Conservation (phyloP, 768 basidiomycete species). For the Auricularia heimuer region DNA sequence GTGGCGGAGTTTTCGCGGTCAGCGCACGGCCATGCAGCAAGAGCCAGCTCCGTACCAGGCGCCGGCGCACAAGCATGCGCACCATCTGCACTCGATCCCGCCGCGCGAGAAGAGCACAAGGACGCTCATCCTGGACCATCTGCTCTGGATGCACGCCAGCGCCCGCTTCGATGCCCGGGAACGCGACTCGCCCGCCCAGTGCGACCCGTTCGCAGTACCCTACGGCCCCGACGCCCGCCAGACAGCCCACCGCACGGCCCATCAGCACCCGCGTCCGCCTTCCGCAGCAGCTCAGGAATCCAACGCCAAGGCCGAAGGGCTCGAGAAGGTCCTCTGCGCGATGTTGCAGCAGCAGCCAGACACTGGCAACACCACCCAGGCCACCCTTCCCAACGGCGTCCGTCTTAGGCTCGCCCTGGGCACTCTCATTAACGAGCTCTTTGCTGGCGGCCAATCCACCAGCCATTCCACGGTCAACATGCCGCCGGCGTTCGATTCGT, state of each 20-base stretch:
- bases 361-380: slow-evolving; percentile 40
- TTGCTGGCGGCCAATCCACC: slow-evolving; percentile 53
- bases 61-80: slow-evolving; percentile 80
- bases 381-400: slow-evolving; percentile 63
- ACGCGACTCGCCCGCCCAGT: neutral
- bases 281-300: slow-evolving; percentile 39
- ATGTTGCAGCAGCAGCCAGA: slow-evolving; percentile 77
- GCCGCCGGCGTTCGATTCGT: slow-evolving; percentile 1
- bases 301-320: slow-evolving; percentile 64
- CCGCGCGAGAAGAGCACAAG: slow-evolving; percentile 83
- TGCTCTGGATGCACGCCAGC: slow-evolving; percentile 74
- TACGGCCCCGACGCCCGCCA: neutral
- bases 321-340: slow-evolving; percentile 71
- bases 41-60: slow-evolving; percentile 38
- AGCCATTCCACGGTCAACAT: neutral
- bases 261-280: neutral
- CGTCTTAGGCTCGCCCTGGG: slow-evolving; percentile 65
- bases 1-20: no score
- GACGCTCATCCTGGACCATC: slow-evolving; percentile 79
- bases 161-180: slow-evolving; percentile 46
- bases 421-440: slow-evolving; percentile 73
- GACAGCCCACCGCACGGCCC: neutral
- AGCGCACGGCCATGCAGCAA: neutral
- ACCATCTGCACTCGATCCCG: slow-evolving; percentile 78
- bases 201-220: neutral